Base-by-base conservation (phyloP, 208 protist species). In the Leishmania aethiopica region DNA sequence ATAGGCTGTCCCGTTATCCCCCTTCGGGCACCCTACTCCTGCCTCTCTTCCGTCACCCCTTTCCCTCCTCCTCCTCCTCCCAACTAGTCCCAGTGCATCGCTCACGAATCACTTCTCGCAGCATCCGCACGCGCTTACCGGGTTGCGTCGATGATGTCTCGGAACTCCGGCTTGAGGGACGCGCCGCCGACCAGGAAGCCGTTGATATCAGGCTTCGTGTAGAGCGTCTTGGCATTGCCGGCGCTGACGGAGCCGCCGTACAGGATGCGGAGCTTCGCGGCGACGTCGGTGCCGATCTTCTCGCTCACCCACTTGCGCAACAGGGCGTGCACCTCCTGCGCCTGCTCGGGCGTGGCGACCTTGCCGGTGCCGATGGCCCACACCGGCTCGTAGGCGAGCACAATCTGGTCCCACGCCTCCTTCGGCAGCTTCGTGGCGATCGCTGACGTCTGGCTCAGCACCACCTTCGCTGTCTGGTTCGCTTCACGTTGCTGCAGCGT, bases 321-420 rank as follows among this genome's bases (percentile, higher is more conserved):
- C 42, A 91, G 78, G 3, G 74, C 84, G 89, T 99, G 98, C 51
- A 97, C 95, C 79, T 98, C 94, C 91, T 99, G 95, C 77, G 98
- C 99, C 91, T 99, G 97, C 81, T 98, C 89, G 17, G 99, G 98
- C 6, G 98, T 96, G 53, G 99, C 99, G 67, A 97, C 97, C 75
- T 98, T 96, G 75, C 99, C 99, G 79, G 99, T 99, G 69, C 99
- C 99, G 85, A 99, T 99, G 69, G 99, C 99, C 98, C 98, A 99
- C 19, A 99, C 99, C 49, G 99, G 99, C 92, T 99, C 99, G 89
- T 99, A 99, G n/a, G 99, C 99, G 77, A 99, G 83, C 40, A 99
- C 98, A 51, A 99, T 86, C 25, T 95, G 91, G 0, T 64, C 42
- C 98, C 99, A 99, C 62, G 92, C 91, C 47, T 91, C 86, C 79